Base-by-base conservation (phyloP, 108 stramenopile species). In the Epipyxis sp. region DNA sequence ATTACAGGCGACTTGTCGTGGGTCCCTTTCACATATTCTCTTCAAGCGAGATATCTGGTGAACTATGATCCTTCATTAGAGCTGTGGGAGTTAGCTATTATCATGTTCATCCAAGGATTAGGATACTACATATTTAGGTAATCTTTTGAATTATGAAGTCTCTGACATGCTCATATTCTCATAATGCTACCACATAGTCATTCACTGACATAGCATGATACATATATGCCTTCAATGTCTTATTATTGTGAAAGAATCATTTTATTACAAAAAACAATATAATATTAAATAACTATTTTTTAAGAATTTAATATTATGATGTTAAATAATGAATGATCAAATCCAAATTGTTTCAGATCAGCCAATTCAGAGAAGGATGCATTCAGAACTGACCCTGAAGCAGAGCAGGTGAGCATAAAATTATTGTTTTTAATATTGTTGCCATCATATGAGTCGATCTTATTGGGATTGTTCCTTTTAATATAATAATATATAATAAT, bases 1-100 rank as follows among this genome's bases (percentile, higher is more conserved):
- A n/a, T n/a, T n/a, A n/a, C n/a, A n/a, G n/a, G n/a, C n/a, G 98
- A 99, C 81, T 86, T 99, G 57, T 92, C 93, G n/a, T 99, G 98
- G 98, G 95, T 99, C 1, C 98, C 98, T 0, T 97, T 97, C 81
- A 94, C 94, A 1, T 99, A 97, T 86, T 86, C 86, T 59, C 69
- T 97, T 20, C 96, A 95, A 69, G 93, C 93, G 62, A 81, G 93
- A 2, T 97, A 92, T 84, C 85, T 97, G 80, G 94, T 94, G 30
- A 77, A 92, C 59, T 89, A 97, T 67, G 94, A 95, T 81, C 94
- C 95, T 0, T 71, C 84, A 67, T 82, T 98, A 37, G 79, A 82
- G 16, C 77, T 43, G 32, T 20, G 77, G 27, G 65, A 79, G 0
- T 76, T 95, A 2, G 86, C 62, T 1, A 67, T 57, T 30, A 90